A percentile compares a stretch with the other conserved stretches of the same genome.
phyloP scores from a whole-genome alignment of 2,329 filamentous ascomycete genomes.

The Fusarium torreyae region DNA sequence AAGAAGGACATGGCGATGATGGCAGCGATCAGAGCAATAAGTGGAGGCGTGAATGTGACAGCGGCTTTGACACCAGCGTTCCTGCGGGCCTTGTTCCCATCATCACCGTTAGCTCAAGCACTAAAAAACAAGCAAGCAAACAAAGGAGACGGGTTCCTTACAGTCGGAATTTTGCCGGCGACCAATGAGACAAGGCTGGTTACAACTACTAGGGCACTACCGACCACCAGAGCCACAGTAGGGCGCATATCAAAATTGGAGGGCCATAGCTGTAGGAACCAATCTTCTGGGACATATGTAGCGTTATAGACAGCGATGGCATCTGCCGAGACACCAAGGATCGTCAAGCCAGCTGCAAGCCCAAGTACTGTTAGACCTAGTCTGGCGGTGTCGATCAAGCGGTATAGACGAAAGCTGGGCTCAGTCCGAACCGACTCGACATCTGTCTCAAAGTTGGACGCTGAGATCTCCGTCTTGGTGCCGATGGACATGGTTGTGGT shows the following conservation, averaged over 20 bases:
- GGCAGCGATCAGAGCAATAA: slow-evolving; percentile 56
- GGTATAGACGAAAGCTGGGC: slow-evolving; percentile 58
- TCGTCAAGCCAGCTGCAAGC: slow-evolving; percentile 65
- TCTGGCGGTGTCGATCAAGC: slow-evolving; percentile 61
- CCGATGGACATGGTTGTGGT: slow-evolving; percentile 47
- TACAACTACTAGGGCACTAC: slow-evolving; percentile 65
- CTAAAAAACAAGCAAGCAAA: slow-evolving; percentile 12
- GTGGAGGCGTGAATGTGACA: slow-evolving; percentile 49
- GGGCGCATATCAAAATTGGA: slow-evolving; percentile 70
- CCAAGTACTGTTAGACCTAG: slow-evolving; percentile 65
- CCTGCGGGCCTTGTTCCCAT: slow-evolving; percentile 41
- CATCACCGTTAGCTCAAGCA: slow-evolving; percentile 31
- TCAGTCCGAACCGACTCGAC: slow-evolving; percentile 55
- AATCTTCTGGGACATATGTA: slow-evolving; percentile 65
- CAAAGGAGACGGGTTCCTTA: slow-evolving; percentile 56
- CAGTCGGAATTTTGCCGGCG: slow-evolving; percentile 64
- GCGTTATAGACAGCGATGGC: slow-evolving; percentile 69
- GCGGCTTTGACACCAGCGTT: slow-evolving; percentile 37
- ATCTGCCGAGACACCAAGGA: slow-evolving; percentile 69
- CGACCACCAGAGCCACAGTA: slow-evolving; percentile 68
- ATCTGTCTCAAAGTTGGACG: slow-evolving; percentile 67
- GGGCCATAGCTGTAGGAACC: slow-evolving; percentile 71
- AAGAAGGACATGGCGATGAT: slow-evolving; percentile 70
- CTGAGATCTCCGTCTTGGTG: slow-evolving; percentile 58
- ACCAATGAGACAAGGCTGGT: slow-evolving; percentile 65